Base-by-base conservation (phyloP, 192 early-diverging fungal genomes). In the Helicostylum pulchrum region DNA sequence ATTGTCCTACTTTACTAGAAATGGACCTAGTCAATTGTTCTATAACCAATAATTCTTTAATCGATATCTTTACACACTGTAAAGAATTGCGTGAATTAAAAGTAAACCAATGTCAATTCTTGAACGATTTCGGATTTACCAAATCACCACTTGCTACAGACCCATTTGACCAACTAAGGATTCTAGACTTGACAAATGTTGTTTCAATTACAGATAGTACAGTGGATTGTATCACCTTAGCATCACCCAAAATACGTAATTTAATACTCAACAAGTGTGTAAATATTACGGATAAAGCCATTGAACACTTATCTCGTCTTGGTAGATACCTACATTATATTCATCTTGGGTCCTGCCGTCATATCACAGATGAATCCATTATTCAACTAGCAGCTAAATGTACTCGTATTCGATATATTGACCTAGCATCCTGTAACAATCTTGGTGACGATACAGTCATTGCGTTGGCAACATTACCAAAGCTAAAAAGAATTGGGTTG, bases 241-340 rank as follows among this genome's bases (percentile, higher is more conserved):
- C 76, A 53, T 78, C 83, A 51, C 75, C 83, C 0, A 79, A 76
- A 43, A 66, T 84, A 15, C 80, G 83, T 45, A 82, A 80, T 59
- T 53, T 84, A 12, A 71, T 79, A 19, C 43, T 84, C 52, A 79
- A 78, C 20, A 84, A 84, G 67, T 84, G 83, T 64, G 65, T 70
- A 17, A 69, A 67, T 36, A 72, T 84, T 15, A 80, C 83, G 10
- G 83, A 84, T 42, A 61, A 61, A 23, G 73, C 78, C 21, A 72
- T 81, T 21, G 61, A 63, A 39, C 45, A 66, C 20, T 77, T 84
- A 34, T 75, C 73, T 36, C 20, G 67, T 9, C 59, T 84, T 47
- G 83, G 83, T n/a, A 75, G 76, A 51, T 75, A 84, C 45, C 62
- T 84, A 26, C 83, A 84, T 48, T 84, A 84, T 31, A 67, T 84